These are phyloP conservation scores for Corinectria fuckeliana DNA, from an alignment of 2,329 filamentous ascomycete genomes.

Conservation along the genomic window DNA sequence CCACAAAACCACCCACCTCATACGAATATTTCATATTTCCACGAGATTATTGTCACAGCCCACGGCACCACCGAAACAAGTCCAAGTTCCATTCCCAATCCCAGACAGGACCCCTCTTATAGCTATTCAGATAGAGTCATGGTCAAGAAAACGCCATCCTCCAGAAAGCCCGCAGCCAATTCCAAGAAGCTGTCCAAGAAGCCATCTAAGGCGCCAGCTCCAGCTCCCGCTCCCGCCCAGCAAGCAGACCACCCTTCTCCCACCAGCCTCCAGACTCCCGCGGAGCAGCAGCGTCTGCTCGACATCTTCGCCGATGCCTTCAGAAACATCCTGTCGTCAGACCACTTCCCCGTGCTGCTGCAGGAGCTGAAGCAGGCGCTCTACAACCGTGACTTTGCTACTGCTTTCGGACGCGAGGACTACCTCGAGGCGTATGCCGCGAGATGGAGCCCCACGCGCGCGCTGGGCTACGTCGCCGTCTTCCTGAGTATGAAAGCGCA, in stretches of 20 bases:
- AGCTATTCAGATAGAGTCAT: slow-evolving; percentile 23
- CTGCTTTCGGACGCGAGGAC: slow-evolving; percentile 76
- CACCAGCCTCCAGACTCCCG: slow-evolving; percentile 26
- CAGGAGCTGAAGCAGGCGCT: slow-evolving; percentile 87
- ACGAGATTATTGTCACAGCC: background rate
- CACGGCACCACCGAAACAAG: too few species aligned
- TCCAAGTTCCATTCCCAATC: background rate
- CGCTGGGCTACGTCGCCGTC: slow-evolving; percentile 77
- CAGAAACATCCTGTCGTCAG: slow-evolving; percentile 53
- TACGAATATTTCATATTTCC: too few species aligned
- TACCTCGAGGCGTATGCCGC: slow-evolving; percentile 84
- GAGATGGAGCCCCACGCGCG: slow-evolving; percentile 87
- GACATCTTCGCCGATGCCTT: slow-evolving; percentile 76
- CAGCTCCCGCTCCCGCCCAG: slow-evolving; percentile 1
- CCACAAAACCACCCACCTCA: slow-evolving; percentile 1
- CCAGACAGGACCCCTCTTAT: background rate
- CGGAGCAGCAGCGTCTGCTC: slow-evolving; percentile 70
- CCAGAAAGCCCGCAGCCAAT: slow-evolving; percentile 28
- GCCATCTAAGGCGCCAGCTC: slow-evolving; percentile 14
- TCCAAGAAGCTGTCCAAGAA: slow-evolving; percentile 24
- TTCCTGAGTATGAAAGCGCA: slow-evolving; percentile 49
- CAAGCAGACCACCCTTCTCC: background rate
- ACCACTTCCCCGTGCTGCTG: slow-evolving; percentile 61
- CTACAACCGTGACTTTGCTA: slow-evolving; percentile 82
- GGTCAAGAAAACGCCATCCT: slow-evolving; percentile 32